Evolutionary conservation across 495 filamentous ascomycete species (phyloP).

Genomic region (Niebla homalea): DNA sequence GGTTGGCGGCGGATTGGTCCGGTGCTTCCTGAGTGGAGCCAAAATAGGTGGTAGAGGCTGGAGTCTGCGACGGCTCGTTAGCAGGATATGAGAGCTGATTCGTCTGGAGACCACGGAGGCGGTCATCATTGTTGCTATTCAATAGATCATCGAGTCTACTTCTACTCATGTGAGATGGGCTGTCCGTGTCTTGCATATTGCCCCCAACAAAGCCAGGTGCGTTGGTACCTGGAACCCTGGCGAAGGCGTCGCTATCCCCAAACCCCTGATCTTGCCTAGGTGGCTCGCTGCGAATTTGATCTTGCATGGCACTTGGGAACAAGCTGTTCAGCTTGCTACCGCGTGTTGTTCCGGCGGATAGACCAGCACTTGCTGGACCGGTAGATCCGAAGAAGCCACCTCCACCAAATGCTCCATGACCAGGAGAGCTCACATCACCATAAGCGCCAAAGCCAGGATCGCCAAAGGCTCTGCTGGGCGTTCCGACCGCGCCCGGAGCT

Average conservation of each 20-base stretch:
- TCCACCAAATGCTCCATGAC: slow-evolving; percentile 44
- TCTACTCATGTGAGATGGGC: slow-evolving; percentile 44
- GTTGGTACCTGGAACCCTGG: slow-evolving; percentile 26
- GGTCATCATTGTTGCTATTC: slow-evolving; percentile 32
- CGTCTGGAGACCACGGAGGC: slow-evolving; percentile 5
- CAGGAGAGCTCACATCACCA: slow-evolving; percentile 64
- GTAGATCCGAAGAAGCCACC: slow-evolving; percentile 41
- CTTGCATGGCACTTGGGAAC: slow-evolving; percentile 77
- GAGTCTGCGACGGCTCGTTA: slow-evolving; percentile 13
- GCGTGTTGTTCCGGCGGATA: slow-evolving; percentile 46
- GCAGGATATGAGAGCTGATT: slow-evolving; percentile 7
- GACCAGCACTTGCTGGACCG: slow-evolving; percentile 18
- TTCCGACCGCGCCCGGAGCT: slow-evolving; percentile 47
- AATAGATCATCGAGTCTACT: slow-evolving; percentile 42
- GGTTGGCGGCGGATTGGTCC: slow-evolving; percentile 29
- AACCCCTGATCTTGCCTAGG: slow-evolving; percentile 38
- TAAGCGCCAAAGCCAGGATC: slow-evolving; percentile 57
- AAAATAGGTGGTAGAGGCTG: slow-evolving; percentile 14
- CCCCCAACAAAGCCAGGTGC: slow-evolving; percentile 33
- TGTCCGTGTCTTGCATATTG: slow-evolving; percentile 42
- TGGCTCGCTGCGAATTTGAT: slow-evolving; percentile 56
- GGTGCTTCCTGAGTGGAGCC: slow-evolving; percentile 10
- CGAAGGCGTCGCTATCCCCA: slow-evolving; percentile 5
- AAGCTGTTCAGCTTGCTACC: slow-evolving; percentile 76
- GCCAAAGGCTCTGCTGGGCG: slow-evolving; percentile 75